These are phyloP conservation scores for Thermoascus crustaceus DNA, from an alignment of 2,329 filamentous ascomycete genomes.

Conservation along the genomic window DNA sequence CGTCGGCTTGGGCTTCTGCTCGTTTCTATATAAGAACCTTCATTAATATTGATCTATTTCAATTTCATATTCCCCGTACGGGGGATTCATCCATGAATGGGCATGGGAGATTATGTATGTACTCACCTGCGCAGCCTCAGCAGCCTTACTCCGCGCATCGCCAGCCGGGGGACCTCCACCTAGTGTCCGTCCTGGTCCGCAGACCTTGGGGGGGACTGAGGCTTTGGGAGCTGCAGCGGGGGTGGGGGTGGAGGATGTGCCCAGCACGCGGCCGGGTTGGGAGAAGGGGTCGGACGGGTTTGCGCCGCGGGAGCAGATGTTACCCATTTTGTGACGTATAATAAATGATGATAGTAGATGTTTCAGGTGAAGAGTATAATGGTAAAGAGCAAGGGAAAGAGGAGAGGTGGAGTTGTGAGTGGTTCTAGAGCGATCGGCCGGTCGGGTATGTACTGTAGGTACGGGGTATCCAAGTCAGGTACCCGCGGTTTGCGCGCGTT, in stretches of 20 bases:
- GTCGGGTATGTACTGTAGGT: no score
- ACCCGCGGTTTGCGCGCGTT: no score
- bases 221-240: slow-evolving; percentile 44
- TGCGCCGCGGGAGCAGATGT: slow-evolving; percentile 69
- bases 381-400: no score
- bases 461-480: no score
- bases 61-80: no score
- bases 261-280: slow-evolving; percentile 64
- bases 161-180: slow-evolving; percentile 42
- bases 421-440: no score
- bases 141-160: slow-evolving; percentile 65
- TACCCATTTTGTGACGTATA: slow-evolving; percentile 63
- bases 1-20: slow-evolving; percentile 46
- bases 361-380: slow-evolving; percentile 3
- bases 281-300: slow-evolving; percentile 56
- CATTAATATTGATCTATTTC: no score
- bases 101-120: slow-evolving; percentile 3
- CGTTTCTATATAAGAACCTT: slow-evolving; percentile 53
- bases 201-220: slow-evolving; percentile 38
- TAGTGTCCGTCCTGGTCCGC: slow-evolving; percentile 53
- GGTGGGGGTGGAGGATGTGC: slow-evolving; percentile 44
- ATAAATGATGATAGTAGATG: slow-evolving; percentile 6
- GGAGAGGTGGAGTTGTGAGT: no score
- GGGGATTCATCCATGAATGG: no score
- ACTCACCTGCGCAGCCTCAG: slow-evolving; percentile 75